Evolutionary conservation across 1,284 basidiomycete genomes (phyloP).

Genomic region (Xerocomus amazonicus): DNA sequence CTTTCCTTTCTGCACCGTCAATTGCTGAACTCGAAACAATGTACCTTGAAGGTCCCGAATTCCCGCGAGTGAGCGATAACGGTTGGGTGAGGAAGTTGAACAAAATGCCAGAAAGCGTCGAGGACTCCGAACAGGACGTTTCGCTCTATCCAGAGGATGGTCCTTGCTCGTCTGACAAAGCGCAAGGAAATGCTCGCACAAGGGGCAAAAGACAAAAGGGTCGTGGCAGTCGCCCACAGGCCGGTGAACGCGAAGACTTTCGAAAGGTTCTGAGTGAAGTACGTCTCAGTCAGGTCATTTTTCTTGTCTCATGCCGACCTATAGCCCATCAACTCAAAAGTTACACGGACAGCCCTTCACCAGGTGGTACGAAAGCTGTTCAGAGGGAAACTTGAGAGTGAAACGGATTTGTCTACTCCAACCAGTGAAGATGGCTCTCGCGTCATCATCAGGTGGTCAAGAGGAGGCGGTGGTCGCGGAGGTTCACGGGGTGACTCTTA

Average conservation of each 20-base stretch:
- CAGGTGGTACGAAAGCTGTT: slow-evolving; percentile 80
- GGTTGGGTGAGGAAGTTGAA: slow-evolving; percentile 59
- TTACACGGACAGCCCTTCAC: slow-evolving; percentile 79
- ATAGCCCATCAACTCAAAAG: slow-evolving; percentile 82
- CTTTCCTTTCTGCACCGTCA: slow-evolving; percentile 60
- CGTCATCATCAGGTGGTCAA: slow-evolving; percentile 74
- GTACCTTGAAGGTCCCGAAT: slow-evolving; percentile 72
- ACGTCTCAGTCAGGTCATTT: slow-evolving; percentile 31
- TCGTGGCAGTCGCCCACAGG: slow-evolving; percentile 38
- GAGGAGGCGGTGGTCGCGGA: slow-evolving; percentile 42
- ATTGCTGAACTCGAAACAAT: slow-evolving; percentile 67
- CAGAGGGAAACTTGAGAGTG: slow-evolving; percentile 78
- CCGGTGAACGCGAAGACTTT: slow-evolving; percentile 51
- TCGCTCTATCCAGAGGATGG: slow-evolving; percentile 27
- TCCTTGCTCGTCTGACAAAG: slow-evolving; percentile 23
- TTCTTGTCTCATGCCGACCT: slow-evolving; percentile 18
- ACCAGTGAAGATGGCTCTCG: slow-evolving; percentile 60
- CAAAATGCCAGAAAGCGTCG: slow-evolving; percentile 33
- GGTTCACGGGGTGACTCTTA: slow-evolving; percentile 33
- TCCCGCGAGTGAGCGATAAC: slow-evolving; percentile 60
- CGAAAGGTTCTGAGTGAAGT: slow-evolving; percentile 81
- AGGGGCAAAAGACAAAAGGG: slow-evolving; percentile 43
- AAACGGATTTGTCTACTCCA: slow-evolving; percentile 57
- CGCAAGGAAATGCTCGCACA: slow-evolving; percentile 42
- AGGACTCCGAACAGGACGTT: slow-evolving; percentile 13